Evolutionary conservation across 1,284 basidiomycete species (phyloP).

Genomic region (Polyporus tsugae): DNA sequence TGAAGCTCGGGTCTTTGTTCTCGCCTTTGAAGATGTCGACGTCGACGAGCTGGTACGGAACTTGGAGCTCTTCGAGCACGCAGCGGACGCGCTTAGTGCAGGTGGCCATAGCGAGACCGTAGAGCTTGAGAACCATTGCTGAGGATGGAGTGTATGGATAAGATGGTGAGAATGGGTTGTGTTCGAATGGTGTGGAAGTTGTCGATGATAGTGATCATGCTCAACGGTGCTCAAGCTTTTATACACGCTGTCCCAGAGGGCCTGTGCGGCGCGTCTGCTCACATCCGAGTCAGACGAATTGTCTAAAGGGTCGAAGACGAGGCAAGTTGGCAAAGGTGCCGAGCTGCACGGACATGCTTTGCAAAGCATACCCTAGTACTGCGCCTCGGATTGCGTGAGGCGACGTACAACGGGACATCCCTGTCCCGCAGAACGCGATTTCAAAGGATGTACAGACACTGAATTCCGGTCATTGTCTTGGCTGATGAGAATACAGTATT

Average conservation of each 20-base stretch:
- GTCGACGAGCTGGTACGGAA: constrained; percentile 56
- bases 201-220: not conserved
- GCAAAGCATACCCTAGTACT: not conserved
- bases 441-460: no score
- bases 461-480: no score
- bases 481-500: no score
- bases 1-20: constrained; percentile 56
- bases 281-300: not conserved
- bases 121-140: constrained; percentile 60
- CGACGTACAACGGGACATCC: no score
- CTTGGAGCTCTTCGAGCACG: constrained; percentile 57
- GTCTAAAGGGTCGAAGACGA: not conserved
- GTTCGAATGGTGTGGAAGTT: not conserved
- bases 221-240: not conserved
- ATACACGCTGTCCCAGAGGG: not conserved
- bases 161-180: not conserved
- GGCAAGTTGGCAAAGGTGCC: not conserved
- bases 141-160: constrained; percentile 11
- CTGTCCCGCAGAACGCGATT: no score
- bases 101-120: constrained; percentile 52
- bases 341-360: not conserved
- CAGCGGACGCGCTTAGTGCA: constrained; percentile 56
- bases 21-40: constrained; percentile 54
- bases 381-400: no score
- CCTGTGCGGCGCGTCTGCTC: not conserved